Percentiles rank a stretch among this genome's conserved stretches.
These are phyloP conservation scores for Gloeostereum incarnatum DNA, from an alignment of 768 basidiomycete genomes.

Conservation along the genomic window DNA sequence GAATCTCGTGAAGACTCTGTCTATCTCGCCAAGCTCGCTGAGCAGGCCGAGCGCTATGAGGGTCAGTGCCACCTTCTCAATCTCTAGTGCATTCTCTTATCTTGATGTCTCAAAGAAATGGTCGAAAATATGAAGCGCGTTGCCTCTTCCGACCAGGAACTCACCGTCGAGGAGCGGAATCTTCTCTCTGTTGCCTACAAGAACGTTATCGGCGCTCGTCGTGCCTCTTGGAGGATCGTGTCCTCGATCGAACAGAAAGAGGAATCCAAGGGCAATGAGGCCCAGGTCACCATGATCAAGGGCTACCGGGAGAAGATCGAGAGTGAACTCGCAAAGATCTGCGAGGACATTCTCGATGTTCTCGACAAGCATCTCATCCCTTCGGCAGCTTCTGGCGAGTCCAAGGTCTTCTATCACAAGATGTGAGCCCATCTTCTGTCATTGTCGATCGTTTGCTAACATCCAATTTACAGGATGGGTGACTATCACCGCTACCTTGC, in stretches of 20 bases:
- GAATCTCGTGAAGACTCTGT: conserved; percentile 93
- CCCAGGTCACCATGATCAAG: conserved; percentile 96
- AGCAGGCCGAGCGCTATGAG: conserved; percentile 99
- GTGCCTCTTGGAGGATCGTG: conserved; percentile 96
- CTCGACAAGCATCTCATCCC: conserved; percentile 98
- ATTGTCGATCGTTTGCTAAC: conserved; percentile 1
- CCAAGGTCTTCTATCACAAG: conserved; percentile 99
- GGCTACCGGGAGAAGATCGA: conserved; percentile 97
- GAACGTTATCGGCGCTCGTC: conserved; percentile 98
- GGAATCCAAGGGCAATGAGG: conserved; percentile 96
- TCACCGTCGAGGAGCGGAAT: conserved; percentile 98
- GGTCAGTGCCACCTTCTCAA: conserved; percentile 34
- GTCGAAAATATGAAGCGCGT: conserved; percentile 99
- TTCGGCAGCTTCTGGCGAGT: conserved; percentile 93
- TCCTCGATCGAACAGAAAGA: conserved; percentile 99
- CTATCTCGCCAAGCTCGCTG: conserved; percentile 99
- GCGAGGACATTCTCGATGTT: conserved; percentile 96
- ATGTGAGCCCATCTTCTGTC: conserved; percentile 48
- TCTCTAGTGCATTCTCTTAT: conserved; percentile 7
- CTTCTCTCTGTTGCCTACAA: conserved; percentile 97
- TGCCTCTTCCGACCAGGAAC: conserved; percentile 94
- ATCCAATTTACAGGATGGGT: conserved; percentile 68
- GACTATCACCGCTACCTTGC: conserved; percentile 99
- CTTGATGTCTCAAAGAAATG: conserved; percentile 56
- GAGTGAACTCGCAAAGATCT: conserved; percentile 93